These are phyloP conservation scores for Cystofilobasidium bisporidii DNA, from an alignment of 768 basidiomycete genomes.

Conservation along the genomic window DNA sequence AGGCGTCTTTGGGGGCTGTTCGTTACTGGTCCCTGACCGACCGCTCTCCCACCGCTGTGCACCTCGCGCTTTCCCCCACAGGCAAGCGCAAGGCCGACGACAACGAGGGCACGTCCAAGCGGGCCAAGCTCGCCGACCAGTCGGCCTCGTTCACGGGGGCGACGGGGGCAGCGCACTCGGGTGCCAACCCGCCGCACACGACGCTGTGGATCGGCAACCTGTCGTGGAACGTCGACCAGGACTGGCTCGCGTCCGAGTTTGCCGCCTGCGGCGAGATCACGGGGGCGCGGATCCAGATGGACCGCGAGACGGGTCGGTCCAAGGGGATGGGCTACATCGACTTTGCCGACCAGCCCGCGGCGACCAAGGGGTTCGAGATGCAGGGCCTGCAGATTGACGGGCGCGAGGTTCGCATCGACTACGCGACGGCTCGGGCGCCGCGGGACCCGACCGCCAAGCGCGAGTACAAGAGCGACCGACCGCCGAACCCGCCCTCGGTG, in stretches of 20 bases:
- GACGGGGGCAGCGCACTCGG: constrained; percentile 43
- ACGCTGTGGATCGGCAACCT: constrained; percentile 85
- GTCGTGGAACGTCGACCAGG: constrained; percentile 95
- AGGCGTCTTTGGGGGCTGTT: too few relatives aligned
- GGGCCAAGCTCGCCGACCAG: constrained; percentile 45
- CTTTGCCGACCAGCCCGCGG: constrained; percentile 46
- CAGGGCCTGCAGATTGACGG: constrained; percentile 88
- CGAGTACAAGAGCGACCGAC: constrained; percentile 38
- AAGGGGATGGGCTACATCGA: constrained; percentile 52
- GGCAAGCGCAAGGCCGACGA: constrained; percentile 77
- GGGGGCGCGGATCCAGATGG: constrained; percentile 68
- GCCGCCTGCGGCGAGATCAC: constrained; percentile 77
- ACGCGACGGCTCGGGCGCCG: constrained; percentile 49
- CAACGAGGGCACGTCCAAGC: constrained; percentile 47
- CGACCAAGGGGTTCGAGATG: constrained; percentile 65
- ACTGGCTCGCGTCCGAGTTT: constrained; percentile 86
- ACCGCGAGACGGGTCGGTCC: constrained; percentile 43
- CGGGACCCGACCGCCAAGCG: constrained; percentile 29
- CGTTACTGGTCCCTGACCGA: too few relatives aligned
- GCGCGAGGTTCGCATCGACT: constrained; percentile 75
- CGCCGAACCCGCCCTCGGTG: constrained; percentile 50
- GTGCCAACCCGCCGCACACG: constrained; percentile 46
- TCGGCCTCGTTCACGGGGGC: constrained; percentile 68
- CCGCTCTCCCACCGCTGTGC: constrained; percentile 18
- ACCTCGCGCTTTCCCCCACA: constrained; percentile 29